Conservation (phyloP, 2,329 filamentous ascomycete genomes). For the Pseudogymnoascus sp. region DNA sequence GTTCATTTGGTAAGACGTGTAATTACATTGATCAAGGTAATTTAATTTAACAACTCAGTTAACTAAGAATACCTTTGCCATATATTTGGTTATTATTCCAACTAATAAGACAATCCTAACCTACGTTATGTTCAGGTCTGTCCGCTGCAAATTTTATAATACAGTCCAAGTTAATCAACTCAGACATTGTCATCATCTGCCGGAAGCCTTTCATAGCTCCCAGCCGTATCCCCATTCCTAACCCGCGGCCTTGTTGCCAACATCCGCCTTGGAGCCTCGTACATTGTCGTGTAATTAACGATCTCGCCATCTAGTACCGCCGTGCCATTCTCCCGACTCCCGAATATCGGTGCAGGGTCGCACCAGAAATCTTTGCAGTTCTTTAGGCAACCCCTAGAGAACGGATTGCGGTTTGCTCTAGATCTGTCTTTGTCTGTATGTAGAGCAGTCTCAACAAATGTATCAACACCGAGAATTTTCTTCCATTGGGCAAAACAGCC, state of each 20-base stretch:
- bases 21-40: no score
- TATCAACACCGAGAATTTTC: constrained; percentile 80
- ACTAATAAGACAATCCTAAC: neutral
- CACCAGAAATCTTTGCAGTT: constrained; percentile 98
- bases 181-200: constrained; percentile 12
- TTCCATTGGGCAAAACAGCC: constrained; percentile 74
- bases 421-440: constrained; percentile 44
- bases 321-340: constrained; percentile 62
- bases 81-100: neutral
- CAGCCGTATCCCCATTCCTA: constrained; percentile 22
- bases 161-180: neutral
- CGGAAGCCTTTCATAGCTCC: constrained; percentile 13
- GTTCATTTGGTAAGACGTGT: no score
- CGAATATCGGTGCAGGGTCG: constrained; percentile 76
- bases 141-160: neutral
- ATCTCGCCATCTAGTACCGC: constrained; percentile 70
- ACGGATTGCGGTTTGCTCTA: constrained; percentile 63
- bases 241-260: neutral
- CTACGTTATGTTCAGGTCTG: neutral
- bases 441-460: constrained; percentile 84
- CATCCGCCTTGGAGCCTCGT: constrained; percentile 73
- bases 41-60: neutral
- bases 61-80: neutral
- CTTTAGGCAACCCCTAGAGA: constrained; percentile 70
- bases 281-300: constrained; percentile 84